Evolutionary conservation across 257 asterid species (phyloP), one percentile per base, ranked within the genome.

Genomic region (Capsicum pubescens): DNA sequence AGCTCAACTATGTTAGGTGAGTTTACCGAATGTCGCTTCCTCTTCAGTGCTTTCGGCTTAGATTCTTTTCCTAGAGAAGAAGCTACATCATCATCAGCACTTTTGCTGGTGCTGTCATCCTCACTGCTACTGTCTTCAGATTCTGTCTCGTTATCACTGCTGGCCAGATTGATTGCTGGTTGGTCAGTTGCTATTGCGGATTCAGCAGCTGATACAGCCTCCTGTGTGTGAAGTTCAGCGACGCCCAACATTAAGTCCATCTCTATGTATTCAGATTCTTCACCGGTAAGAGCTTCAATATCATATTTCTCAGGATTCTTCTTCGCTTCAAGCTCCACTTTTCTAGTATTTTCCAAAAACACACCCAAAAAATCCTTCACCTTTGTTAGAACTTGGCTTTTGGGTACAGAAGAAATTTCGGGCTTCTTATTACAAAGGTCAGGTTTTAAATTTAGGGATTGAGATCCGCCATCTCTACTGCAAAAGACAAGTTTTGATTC

Each of bases 181-280:
- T 85, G 94, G 79, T 70, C 77, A 85, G 97, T 97, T 61, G 97
- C 93, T 60, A 96, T 83, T 76, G 96, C 97, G 14, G 93, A 87
- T 86, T 96, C 98, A 19, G 99, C 99, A 68, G 97, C 98, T 50
- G 98, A 92, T 84, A 96, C 91, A 8, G 99, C 99, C 57, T 91
- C 98, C 2, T 95, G 97, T n/a, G 98, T 96, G 71, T 91, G 97
- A 84, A 94, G 98, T 86, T 96, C 99, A 80, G 99, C 93, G 52
- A 96, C 89, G 9, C 98, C 97, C 85, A 96, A 80, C 99, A 96
- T 94, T 87, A 96, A 91, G 89, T 96, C 99, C 98, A 96, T 88
- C 82, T 96, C 98, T 55, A 96, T 93, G 89, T 84, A 86, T 82
- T 92, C 94, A 39, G 99, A 91, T 88, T 92, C 99, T 35, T 88